phyloP scores from a whole-genome alignment of 306 rosid genomes.

The Quercus dentata region DNA sequence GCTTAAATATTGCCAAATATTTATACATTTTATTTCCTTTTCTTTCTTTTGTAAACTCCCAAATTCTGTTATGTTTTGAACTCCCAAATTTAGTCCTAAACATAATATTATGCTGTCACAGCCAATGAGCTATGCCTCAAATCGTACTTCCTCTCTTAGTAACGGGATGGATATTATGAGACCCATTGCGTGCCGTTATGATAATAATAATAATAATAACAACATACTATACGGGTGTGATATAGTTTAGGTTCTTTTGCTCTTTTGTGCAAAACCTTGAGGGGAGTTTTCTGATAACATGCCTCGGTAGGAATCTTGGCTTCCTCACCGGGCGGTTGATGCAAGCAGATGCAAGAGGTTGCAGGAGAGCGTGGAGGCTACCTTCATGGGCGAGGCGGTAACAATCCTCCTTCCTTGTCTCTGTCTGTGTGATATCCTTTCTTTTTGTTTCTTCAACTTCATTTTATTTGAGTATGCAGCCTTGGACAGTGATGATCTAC shows the following conservation, averaged over 20 bases:
- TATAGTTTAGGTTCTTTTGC: background rate
- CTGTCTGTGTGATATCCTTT: constrained; percentile 8
- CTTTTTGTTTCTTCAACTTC: constrained; percentile 24
- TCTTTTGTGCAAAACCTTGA: constrained; percentile 18
- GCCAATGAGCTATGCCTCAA: too few relatives aligned
- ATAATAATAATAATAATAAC: too few relatives aligned
- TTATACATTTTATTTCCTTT: too few relatives aligned
- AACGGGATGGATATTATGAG: too few relatives aligned
- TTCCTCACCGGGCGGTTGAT: constrained; percentile 68
- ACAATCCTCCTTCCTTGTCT: constrained; percentile 12
- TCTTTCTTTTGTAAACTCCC: too few relatives aligned
- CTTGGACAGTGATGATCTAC: constrained; percentile 97
- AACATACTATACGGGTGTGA: background rate
- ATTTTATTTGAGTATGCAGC: constrained; percentile 69
- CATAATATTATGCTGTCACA: too few relatives aligned
- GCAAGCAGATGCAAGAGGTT: constrained; percentile 98
- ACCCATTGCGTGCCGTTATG: too few relatives aligned
- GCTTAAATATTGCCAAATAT: too few relatives aligned
- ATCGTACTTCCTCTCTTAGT: too few relatives aligned
- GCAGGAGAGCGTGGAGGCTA: constrained; percentile 99
- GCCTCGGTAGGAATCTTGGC: constrained; percentile 99
- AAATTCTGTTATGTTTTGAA: too few relatives aligned
- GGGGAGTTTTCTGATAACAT: constrained; percentile 80
- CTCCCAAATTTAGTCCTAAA: too few relatives aligned
- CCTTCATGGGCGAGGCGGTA: constrained; percentile 99